Percentiles rank a stretch among this genome's conserved stretches.
These are phyloP conservation scores for Trichosporon inkin DNA, from an alignment of 1,284 basidiomycete genomes.

Conservation along the genomic window DNA sequence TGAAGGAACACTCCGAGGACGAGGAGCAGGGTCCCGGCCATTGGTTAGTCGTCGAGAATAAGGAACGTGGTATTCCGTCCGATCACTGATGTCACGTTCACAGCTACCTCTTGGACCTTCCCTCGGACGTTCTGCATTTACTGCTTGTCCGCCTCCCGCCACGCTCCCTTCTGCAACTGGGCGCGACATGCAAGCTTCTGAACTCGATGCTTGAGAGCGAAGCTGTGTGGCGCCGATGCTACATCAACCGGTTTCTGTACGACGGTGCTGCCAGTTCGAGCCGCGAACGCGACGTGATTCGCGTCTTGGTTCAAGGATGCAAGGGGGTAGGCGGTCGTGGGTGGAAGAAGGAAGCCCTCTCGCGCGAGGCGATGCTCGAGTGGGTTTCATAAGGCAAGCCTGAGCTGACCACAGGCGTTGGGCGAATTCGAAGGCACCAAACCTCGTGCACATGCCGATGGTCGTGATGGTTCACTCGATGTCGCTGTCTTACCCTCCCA, in stretches of 20 bases:
- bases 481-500: constrained; percentile 43
- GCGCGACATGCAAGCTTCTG: constrained; percentile 34
- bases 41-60: constrained; percentile 17
- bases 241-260: constrained; percentile 42
- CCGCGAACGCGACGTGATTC: constrained; percentile 26
- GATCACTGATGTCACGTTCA: constrained; percentile 2
- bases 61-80: constrained; percentile 16
- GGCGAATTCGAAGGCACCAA: constrained; percentile 33
- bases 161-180: constrained; percentile 32
- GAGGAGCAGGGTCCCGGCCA: constrained; percentile 15
- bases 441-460: constrained; percentile 35
- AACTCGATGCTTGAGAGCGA: constrained; percentile 35
- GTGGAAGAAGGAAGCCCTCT: constrained; percentile 23
- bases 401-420: constrained; percentile 34
- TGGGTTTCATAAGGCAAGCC: constrained; percentile 16
- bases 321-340: constrained; percentile 19
- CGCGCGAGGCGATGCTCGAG: constrained; percentile 45
- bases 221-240: constrained; percentile 43
- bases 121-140: constrained; percentile 39
- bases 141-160: constrained; percentile 41
- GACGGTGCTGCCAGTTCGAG: constrained; percentile 26
- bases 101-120: constrained; percentile 41
- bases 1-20: constrained; percentile 20
- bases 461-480: constrained; percentile 38
- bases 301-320: constrained; percentile 26